Conservation (phyloP, 2,329 filamentous ascomycete genomes). For the Penicillium sp. region DNA sequence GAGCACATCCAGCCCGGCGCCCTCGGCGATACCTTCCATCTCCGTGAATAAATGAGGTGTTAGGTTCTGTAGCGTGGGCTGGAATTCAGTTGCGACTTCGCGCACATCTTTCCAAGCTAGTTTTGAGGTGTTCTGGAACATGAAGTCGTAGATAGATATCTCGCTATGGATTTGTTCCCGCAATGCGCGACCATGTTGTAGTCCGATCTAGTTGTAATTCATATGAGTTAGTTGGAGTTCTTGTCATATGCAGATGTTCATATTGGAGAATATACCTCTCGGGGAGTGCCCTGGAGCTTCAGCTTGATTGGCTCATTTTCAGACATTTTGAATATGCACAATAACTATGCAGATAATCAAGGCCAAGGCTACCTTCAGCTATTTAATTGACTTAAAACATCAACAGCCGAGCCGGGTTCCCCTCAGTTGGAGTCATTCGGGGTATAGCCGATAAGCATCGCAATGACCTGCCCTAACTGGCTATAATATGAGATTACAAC, state of each 20-base stretch:
- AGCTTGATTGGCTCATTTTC: constrained; percentile 25
- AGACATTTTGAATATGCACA: constrained; percentile 47
- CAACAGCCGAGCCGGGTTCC: constrained; percentile 7
- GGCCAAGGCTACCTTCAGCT: background rate
- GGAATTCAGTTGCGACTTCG: constrained; percentile 49
- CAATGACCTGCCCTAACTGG: constrained; percentile 16
- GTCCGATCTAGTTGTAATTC: constrained; percentile 46
- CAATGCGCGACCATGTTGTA: constrained; percentile 47
- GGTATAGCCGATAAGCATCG: constrained; percentile 16
- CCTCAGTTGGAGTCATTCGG: constrained; percentile 22
- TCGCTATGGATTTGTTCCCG: constrained; percentile 42
- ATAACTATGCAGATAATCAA: background rate
- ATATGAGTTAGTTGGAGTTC: background rate
- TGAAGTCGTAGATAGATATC: constrained; percentile 49
- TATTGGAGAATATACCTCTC: constrained; percentile 25
- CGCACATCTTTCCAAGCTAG: constrained; percentile 50
- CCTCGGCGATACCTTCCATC: constrained; percentile 55
- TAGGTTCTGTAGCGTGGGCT: constrained; percentile 43
- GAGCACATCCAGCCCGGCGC: constrained; percentile 48
- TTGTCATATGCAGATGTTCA: background rate
- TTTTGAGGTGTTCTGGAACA: constrained; percentile 51
- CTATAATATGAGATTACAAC: background rate
- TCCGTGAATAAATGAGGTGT: constrained; percentile 45
- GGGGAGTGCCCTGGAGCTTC: constrained; percentile 25
- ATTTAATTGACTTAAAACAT: background rate